Evolutionary conservation across 108 stramenopile species (phyloP).

Genomic region (Skeletonema grethae): DNA sequence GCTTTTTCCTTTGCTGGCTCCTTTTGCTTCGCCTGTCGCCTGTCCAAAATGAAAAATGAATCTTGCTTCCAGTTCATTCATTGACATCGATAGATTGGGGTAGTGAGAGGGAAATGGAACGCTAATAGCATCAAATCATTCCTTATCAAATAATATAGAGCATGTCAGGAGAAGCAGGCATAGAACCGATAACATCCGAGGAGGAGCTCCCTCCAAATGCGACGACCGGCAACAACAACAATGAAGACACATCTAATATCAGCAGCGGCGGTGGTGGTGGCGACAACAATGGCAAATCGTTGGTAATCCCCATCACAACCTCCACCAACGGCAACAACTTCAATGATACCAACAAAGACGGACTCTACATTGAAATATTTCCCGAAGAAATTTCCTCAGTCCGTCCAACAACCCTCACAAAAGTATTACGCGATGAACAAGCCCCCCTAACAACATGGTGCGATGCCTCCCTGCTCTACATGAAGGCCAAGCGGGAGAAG

Average conservation of each 20-base stretch:
- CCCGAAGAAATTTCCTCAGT: conserved; percentile 78
- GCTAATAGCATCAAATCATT: background rate
- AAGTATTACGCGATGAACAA: conserved; percentile 70
- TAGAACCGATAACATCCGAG: conserved; percentile 35
- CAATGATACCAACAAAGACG: conserved; percentile 5
- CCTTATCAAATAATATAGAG: background rate
- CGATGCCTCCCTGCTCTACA: conserved; percentile 70
- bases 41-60: too few relatives aligned
- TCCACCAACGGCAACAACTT: conserved; percentile 35
- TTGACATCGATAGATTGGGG: too few relatives aligned
- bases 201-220: conserved; percentile 30
- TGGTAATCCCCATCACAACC: conserved; percentile 74
- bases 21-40: too few relatives aligned
- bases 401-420: conserved; percentile 53
- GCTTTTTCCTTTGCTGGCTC: too few relatives aligned
- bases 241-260: background rate
- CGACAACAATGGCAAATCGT: conserved; percentile 36
- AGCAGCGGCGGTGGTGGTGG: background rate
- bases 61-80: too few relatives aligned
- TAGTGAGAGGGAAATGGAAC: background rate
- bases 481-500: conserved; percentile 55
- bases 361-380: conserved; percentile 78
- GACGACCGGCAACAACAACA: background rate
- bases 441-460: conserved; percentile 65
- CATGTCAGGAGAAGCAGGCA: conserved; percentile 13